phyloP scores from a whole-genome alignment of 1,284 basidiomycete species.

The Mycena sp. region DNA sequence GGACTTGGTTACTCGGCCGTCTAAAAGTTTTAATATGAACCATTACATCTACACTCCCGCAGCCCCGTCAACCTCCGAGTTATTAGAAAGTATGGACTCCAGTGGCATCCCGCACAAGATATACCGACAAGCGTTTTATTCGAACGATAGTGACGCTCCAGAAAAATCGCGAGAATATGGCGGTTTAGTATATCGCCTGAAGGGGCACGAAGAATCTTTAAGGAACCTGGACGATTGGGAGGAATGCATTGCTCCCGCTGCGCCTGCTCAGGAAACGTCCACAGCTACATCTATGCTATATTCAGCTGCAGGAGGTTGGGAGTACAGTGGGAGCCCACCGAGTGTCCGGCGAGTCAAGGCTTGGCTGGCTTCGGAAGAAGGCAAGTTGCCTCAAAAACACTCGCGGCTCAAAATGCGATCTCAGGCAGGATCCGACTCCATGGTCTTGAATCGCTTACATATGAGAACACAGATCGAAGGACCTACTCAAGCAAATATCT shows the following conservation, averaged over 20 bases:
- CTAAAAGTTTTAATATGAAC: constrained; percentile 21
- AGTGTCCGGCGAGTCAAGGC: constrained; percentile 57
- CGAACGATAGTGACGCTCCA: constrained; percentile 77
- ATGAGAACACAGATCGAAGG: constrained; percentile 69
- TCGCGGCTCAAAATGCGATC: constrained; percentile 50
- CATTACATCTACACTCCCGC: constrained; percentile 58
- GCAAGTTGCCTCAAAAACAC: constrained; percentile 19
- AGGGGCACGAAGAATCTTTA: constrained; percentile 62
- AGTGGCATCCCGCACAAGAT: constrained; percentile 68
- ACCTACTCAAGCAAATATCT: constrained; percentile 78
- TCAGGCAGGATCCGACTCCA: constrained; percentile 53
- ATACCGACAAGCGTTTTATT: constrained; percentile 86
- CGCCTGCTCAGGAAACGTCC: constrained; percentile 3
- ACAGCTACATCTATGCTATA: constrained; percentile 21
- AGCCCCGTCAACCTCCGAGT: constrained; percentile 65
- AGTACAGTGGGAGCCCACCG: constrained; percentile 77
- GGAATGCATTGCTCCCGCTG: constrained; percentile 19
- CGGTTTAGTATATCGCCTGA: constrained; percentile 79
- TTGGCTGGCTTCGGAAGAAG: constrained; percentile 56
- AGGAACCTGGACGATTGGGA: constrained; percentile 63
- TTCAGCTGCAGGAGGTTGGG: constrained; percentile 76
- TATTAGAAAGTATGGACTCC: constrained; percentile 62
- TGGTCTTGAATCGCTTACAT: not conserved
- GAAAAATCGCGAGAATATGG: constrained; percentile 80
- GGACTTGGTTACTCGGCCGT: constrained; percentile 9